phyloP scores from a whole-genome alignment of 2,329 filamentous ascomycete species.

The Akanthomyces lecanii region DNA sequence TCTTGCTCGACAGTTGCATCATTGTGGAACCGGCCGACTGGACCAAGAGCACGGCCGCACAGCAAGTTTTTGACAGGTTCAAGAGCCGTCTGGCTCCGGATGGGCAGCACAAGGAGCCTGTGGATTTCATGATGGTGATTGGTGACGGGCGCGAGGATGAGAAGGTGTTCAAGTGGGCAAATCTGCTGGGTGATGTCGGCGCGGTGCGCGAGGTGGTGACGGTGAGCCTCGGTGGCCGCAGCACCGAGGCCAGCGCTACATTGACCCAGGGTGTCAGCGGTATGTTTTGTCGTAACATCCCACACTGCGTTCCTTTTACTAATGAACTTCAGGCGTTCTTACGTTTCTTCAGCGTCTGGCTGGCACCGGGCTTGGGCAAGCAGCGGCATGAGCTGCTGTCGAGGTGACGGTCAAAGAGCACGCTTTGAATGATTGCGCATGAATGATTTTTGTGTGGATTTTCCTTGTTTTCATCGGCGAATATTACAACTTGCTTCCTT shows the following conservation, averaged over 20 bases:
- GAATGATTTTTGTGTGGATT: not conserved
- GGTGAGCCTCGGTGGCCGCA: constrained; percentile 80
- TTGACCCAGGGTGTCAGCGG: constrained; percentile 89
- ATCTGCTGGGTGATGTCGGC: constrained; percentile 59
- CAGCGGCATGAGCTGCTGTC: not conserved
- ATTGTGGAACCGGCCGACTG: constrained; percentile 81
- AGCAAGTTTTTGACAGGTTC: constrained; percentile 63
- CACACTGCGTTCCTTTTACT: not conserved
- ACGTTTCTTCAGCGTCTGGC: constrained; percentile 28
- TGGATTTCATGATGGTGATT: constrained; percentile 85
- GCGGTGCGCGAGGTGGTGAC: constrained; percentile 69
- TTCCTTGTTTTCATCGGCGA: not conserved
- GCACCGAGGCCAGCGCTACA: constrained; percentile 81
- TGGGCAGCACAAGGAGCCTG: constrained; percentile 35
- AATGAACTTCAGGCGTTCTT: constrained; percentile 21
- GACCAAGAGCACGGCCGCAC: constrained; percentile 81
- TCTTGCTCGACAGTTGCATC: constrained; percentile 74
- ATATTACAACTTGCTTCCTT: not conserved
- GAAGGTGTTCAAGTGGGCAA: constrained; percentile 91
- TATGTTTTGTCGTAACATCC: constrained; percentile 39
- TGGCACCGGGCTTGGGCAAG: constrained; percentile 17
- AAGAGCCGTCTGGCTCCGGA: constrained; percentile 34
- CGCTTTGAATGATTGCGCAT: not conserved
- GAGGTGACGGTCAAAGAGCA: not conserved
- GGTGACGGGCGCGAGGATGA: constrained; percentile 93